A percentile compares a stretch with the other conserved stretches of the same genome.
These are phyloP conservation scores for Arbutus unedo DNA, from an alignment of 148 eudicot species.

Conservation along the genomic window DNA sequence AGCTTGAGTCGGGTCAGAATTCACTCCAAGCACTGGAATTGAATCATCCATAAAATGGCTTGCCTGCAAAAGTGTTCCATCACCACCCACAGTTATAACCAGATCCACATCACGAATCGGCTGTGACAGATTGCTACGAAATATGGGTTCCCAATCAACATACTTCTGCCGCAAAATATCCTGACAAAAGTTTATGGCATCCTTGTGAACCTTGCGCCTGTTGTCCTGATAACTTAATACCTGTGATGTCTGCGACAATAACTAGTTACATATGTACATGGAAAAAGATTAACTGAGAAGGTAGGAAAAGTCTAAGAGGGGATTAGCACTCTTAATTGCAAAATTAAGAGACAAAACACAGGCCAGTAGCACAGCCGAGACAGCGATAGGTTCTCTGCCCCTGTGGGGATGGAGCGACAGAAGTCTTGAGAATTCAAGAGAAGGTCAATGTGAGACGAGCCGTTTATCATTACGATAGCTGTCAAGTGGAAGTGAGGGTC, in stretches of 20 bases:
- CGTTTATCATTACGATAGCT: no score
- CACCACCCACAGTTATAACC: slow-evolving; percentile 86
- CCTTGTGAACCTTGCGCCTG: slow-evolving; percentile 67
- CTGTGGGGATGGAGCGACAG: no score
- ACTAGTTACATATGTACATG: slow-evolving; percentile 15
- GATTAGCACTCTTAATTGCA: neutral
- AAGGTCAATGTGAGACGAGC: no score
- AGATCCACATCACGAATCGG: slow-evolving; percentile 78
- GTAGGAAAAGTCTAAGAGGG: neutral
- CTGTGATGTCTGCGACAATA: slow-evolving; percentile 34
- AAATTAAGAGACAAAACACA: no score
- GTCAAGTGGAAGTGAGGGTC: neutral
- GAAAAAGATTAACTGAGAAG: neutral
- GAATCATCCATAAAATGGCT: slow-evolving; percentile 83
- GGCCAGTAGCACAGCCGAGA: no score
- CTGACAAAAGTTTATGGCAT: slow-evolving; percentile 70
- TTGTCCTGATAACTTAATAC: slow-evolving; percentile 51
- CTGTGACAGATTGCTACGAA: slow-evolving; percentile 45
- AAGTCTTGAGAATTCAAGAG: no score
- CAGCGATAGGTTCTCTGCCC: no score
- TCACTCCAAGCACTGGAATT: slow-evolving; percentile 83
- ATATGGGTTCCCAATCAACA: slow-evolving; percentile 58
- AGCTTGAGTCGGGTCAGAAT: slow-evolving; percentile 83
- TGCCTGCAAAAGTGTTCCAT: slow-evolving; percentile 91
- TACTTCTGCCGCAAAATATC: slow-evolving; percentile 59